These are phyloP conservation scores for Diaporthe sp. DNA, from an alignment of 2,329 filamentous ascomycete genomes.

Conservation along the genomic window DNA sequence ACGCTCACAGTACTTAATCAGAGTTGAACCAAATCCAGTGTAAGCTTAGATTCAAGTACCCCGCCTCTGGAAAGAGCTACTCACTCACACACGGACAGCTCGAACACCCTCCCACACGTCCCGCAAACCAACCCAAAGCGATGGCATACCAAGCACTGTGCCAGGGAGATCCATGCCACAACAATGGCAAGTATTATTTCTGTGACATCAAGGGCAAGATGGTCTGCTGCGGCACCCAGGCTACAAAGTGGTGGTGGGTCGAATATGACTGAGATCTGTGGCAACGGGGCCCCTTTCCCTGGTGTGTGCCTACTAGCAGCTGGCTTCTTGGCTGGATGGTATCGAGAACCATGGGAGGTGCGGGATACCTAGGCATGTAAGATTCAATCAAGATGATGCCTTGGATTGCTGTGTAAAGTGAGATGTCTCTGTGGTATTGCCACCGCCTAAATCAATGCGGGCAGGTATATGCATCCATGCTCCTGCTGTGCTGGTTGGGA, in stretches of 20 bases:
- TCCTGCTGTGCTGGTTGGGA: too few species aligned
- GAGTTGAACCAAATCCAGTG: neutral
- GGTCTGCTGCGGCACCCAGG: neutral
- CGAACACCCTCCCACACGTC: neutral
- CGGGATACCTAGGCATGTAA: neutral
- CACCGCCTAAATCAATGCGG: too few species aligned
- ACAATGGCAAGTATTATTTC: neutral
- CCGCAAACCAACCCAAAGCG: too few species aligned
- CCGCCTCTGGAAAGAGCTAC: neutral
- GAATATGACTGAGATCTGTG: neutral
- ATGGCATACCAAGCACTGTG: neutral
- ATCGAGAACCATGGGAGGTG: neutral
- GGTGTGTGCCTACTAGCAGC: neutral
- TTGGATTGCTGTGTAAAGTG: neutral
- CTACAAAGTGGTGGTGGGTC: neutral
- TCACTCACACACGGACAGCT: neutral
- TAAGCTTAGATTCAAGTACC: neutral
- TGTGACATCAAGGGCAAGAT: constrained; percentile 20
- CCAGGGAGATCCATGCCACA: neutral
- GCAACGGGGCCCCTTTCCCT: neutral
- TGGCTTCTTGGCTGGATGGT: neutral
- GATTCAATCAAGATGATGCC: neutral
- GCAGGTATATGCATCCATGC: too few species aligned
- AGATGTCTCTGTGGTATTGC: too few species aligned
- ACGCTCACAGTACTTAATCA: neutral